phyloP scores from a whole-genome alignment of 2,329 filamentous ascomycete species.

The Paecilomyces sp. region DNA sequence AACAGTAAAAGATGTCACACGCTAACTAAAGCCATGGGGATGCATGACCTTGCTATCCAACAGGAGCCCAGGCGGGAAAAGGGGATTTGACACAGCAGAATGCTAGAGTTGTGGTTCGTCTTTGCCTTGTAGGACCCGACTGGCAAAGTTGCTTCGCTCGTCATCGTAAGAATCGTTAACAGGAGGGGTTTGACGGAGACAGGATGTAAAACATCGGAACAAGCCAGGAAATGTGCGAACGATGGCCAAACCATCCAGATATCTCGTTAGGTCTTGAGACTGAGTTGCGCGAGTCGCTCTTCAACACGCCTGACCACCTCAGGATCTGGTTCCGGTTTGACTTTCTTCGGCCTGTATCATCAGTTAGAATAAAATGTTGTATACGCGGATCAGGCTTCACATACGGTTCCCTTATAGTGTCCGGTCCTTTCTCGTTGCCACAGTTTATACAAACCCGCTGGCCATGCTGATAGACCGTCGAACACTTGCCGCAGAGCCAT shows the following conservation, averaged over 20 bases:
- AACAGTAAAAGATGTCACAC: not conserved
- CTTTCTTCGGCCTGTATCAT: constrained; percentile 30
- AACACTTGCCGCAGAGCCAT: constrained; percentile 36
- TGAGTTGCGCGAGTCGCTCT: constrained; percentile 27
- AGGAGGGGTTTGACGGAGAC: not conserved
- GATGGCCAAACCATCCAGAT: not conserved
- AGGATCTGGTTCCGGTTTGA: constrained; percentile 31
- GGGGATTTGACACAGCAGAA: not conserved
- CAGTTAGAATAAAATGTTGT: constrained; percentile 3
- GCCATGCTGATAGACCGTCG: constrained; percentile 22
- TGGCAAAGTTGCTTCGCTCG: not conserved
- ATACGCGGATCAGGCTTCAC: constrained; percentile 10
- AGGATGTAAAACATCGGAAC: not conserved
- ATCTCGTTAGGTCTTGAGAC: constrained; percentile 3
- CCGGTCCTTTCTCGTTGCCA: constrained; percentile 32
- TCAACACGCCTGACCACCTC: constrained; percentile 31
- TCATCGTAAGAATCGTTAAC: not conserved
- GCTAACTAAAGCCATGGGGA: not conserved
- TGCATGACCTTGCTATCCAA: not conserved
- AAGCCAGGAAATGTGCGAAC: not conserved
- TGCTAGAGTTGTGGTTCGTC: not conserved
- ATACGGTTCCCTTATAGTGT: constrained; percentile 37
- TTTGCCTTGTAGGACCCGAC: not conserved
- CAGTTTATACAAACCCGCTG: constrained; percentile 30
- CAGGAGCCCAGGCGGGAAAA: not conserved